Percentiles rank a stretch among this genome's conserved stretches.
Evolutionary conservation across 192 early-diverging fungal genomes (phyloP).

Genomic region (Blastocladiella britannica): DNA sequence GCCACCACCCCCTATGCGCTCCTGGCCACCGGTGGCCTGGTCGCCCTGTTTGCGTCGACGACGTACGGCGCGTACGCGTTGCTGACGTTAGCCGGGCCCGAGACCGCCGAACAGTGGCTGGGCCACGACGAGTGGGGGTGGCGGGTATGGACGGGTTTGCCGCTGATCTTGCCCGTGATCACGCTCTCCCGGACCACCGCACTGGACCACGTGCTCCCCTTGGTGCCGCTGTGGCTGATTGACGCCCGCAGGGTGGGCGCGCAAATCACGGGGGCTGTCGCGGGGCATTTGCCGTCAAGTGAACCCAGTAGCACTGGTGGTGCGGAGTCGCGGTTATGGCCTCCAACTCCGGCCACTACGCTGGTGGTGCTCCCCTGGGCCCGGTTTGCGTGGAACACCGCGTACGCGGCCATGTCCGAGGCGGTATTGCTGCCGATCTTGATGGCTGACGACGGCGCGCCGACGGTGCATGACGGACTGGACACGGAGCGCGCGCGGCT

Average conservation of each 20-base stretch:
- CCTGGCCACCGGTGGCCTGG: neutral
- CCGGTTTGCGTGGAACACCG: neutral
- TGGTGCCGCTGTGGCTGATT: neutral
- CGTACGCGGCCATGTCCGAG: neutral
- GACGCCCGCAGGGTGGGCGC: neutral
- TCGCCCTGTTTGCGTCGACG: neutral
- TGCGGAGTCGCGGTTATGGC: no score
- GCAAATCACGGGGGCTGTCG: no score
- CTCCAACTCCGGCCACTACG: neutral
- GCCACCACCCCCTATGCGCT: neutral
- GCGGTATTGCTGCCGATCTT: neutral
- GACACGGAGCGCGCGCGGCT: neutral
- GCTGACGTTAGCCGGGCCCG: neutral
- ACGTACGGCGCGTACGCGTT: neutral
- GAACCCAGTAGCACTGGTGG: no score
- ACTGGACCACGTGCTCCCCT: neutral
- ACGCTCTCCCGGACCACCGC: neutral
- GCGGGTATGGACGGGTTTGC: neutral
- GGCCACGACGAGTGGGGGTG: neutral
- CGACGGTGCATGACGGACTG: neutral
- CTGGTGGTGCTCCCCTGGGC: neutral
- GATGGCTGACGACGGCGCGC: neutral
- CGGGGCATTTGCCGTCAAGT: no score
- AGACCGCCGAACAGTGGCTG: neutral
- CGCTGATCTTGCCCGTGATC: neutral